These are phyloP conservation scores for Colletotrichum cereale DNA, from an alignment of 2,329 filamentous ascomycete genomes.

Conservation along the genomic window DNA sequence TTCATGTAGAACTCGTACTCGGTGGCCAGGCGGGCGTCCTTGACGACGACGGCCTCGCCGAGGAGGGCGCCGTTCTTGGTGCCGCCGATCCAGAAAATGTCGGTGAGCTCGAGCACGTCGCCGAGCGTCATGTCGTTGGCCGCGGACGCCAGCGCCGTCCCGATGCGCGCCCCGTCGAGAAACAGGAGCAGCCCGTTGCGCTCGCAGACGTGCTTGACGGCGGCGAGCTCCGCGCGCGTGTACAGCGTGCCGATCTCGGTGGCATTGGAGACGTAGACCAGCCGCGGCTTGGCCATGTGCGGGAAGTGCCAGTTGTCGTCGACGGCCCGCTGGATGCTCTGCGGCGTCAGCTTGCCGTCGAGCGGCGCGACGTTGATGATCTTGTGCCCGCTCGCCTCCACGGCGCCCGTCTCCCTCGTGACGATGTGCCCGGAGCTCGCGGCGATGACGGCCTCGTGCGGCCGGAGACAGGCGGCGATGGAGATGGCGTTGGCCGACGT, in stretches of 20 bases:
- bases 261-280: conserved; percentile 66
- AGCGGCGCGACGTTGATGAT: conserved; percentile 61
- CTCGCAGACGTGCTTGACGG: conserved; percentile 58
- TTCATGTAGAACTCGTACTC: conserved; percentile 66
- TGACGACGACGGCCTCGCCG: conserved; percentile 64
- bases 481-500: conserved; percentile 65
- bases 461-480: conserved; percentile 63
- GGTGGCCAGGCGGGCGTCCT: conserved; percentile 53
- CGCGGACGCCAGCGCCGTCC: conserved; percentile 54
- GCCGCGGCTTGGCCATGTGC: conserved; percentile 62
- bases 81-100: conserved; percentile 68
- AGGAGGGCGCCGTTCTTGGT: conserved; percentile 65
- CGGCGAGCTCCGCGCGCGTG: conserved; percentile 55
- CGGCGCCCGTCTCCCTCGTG: conserved; percentile 62
- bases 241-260: conserved; percentile 65
- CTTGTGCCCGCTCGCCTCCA: conserved; percentile 65
- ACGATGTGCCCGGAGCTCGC: conserved; percentile 63
- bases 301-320: conserved; percentile 64
- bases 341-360: conserved; percentile 61
- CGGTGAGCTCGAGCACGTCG: conserved; percentile 60
- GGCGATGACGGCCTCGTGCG: conserved; percentile 65
- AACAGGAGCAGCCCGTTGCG: conserved; percentile 56
- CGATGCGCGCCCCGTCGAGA: conserved; percentile 62
- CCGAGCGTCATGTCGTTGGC: conserved; percentile 57
- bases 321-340: conserved; percentile 55